Percentiles rank a stretch among this genome's conserved stretches.
Conservation (phyloP, 1,139 yeast genomes). For the Debaryomyces singareniensis region DNA sequence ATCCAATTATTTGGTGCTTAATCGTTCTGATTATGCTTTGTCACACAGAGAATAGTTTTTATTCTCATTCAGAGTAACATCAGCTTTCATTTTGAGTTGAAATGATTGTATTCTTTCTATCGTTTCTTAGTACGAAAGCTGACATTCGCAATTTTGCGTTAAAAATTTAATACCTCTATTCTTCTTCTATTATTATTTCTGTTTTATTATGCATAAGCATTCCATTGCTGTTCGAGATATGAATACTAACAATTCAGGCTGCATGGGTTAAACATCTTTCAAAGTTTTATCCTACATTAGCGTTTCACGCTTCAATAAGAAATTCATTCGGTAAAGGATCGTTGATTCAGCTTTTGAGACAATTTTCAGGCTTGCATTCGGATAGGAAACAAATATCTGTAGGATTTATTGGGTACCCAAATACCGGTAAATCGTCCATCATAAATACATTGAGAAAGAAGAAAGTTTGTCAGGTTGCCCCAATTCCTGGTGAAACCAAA, state of each 20-base stretch:
- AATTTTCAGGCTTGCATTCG: constrained; percentile 81
- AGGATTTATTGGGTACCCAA: constrained; percentile 96
- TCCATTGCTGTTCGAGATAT: background rate
- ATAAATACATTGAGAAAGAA: constrained; percentile 89
- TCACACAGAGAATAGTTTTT: constrained; percentile 40
- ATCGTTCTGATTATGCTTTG: constrained; percentile 42
- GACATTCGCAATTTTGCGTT: constrained; percentile 30
- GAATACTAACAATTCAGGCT: constrained; percentile 75
- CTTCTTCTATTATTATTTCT: constrained; percentile 1
- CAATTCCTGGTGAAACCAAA: constrained; percentile 98
- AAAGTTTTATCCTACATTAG: constrained; percentile 87
- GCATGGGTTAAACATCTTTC: constrained; percentile 97
- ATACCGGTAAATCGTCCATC: constrained; percentile 93
- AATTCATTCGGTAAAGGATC: constrained; percentile 98
- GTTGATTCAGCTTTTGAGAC: constrained; percentile 85
- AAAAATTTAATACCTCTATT: background rate
- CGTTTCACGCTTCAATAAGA: constrained; percentile 96
- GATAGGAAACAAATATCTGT: constrained; percentile 96
- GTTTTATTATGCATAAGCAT: constrained; percentile 1
- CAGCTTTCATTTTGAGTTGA: constrained; percentile 63
- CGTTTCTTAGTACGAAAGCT: constrained; percentile 72
- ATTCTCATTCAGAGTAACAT: constrained; percentile 28
- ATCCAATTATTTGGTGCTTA: no score
- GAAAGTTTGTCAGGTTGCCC: constrained; percentile 96
- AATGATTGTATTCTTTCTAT: constrained; percentile 27